Evolutionary conservation across 1,284 basidiomycete genomes (phyloP).

Genomic region (Rhodotorula sp.): DNA sequence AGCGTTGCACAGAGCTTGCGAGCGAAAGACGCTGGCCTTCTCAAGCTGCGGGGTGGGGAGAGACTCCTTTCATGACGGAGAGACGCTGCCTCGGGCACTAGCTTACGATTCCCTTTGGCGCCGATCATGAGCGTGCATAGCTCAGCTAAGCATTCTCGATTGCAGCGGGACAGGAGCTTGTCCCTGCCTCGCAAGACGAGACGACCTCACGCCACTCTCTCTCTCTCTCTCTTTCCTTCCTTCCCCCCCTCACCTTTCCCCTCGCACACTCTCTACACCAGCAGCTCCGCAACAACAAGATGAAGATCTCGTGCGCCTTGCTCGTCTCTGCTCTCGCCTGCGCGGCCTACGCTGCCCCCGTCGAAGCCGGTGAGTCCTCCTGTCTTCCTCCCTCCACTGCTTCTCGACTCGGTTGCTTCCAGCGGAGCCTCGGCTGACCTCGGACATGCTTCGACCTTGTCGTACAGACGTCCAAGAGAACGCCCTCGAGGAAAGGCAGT

Average conservation of each 20-base stretch:
- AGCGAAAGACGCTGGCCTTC: neutral
- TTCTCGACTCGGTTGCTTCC: neutral
- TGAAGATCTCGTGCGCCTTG: neutral
- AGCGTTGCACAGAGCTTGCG: neutral
- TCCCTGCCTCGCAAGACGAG: neutral
- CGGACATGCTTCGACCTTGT: no score
- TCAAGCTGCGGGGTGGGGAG: neutral
- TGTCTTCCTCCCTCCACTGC: neutral
- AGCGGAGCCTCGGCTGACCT: neutral
- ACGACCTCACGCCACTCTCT: neutral
- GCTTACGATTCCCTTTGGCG: neutral
- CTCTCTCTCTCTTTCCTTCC: neutral
- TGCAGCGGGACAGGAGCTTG: neutral
- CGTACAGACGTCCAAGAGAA: neutral
- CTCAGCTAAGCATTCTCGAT: neutral
- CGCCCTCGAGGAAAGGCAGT: neutral
- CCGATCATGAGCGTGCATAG: neutral
- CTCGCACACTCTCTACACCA: neutral
- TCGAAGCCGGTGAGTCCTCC: conserved; percentile 1
- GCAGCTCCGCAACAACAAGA: neutral
- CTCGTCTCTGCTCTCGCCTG: neutral
- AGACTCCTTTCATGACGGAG: neutral
- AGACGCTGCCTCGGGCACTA: neutral
- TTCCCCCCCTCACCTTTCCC: neutral
- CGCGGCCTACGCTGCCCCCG: neutral